phyloP scores from a whole-genome alignment of 2,329 filamentous ascomycete genomes.

The Purpureocillium lavendulum region DNA sequence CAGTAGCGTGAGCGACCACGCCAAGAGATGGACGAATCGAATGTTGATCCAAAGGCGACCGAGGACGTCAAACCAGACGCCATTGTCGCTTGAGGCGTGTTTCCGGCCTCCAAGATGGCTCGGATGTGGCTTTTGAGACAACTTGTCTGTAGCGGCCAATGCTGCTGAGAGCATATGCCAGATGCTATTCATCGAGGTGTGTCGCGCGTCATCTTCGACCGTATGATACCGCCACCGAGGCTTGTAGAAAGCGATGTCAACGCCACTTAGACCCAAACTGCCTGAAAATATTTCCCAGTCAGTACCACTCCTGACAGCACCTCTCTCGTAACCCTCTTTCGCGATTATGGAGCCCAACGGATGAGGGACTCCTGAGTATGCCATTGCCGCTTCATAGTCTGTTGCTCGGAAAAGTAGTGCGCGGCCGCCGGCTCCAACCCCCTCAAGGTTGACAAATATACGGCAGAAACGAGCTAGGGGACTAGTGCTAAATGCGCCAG shows the following conservation, averaged over 20 bases:
- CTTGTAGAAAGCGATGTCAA: slow-evolving; percentile 86
- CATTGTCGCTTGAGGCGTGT: too few relatives aligned
- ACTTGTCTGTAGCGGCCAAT: slow-evolving; percentile 60
- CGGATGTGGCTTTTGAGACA: slow-evolving; percentile 52
- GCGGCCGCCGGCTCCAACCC: slow-evolving; percentile 81
- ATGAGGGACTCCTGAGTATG: slow-evolving; percentile 61
- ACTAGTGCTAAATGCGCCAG: slow-evolving; percentile 62
- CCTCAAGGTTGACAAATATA: slow-evolving; percentile 90
- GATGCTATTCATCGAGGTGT: slow-evolving; percentile 59
- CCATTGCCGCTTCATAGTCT: slow-evolving; percentile 74
- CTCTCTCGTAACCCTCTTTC: slow-evolving; percentile 73
- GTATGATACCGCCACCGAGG: slow-evolving; percentile 87
- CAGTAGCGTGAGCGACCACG: too few relatives aligned
- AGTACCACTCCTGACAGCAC: slow-evolving; percentile 74
- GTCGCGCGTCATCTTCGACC: slow-evolving; percentile 72
- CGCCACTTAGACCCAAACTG: slow-evolving; percentile 69
- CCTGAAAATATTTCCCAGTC: slow-evolving; percentile 81
- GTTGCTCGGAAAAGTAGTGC: slow-evolving; percentile 82
- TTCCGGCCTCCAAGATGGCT: too few relatives aligned
- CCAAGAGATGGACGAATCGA: too few relatives aligned
- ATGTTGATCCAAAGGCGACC: too few relatives aligned
- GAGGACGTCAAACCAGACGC: too few relatives aligned
- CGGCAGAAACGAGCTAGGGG: slow-evolving; percentile 72
- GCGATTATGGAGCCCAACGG: slow-evolving; percentile 80
- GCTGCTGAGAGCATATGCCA: slow-evolving; percentile 97